These are phyloP conservation scores for Trapa bicornis DNA, from an alignment of 345 rosid species.

Conservation along the genomic window DNA sequence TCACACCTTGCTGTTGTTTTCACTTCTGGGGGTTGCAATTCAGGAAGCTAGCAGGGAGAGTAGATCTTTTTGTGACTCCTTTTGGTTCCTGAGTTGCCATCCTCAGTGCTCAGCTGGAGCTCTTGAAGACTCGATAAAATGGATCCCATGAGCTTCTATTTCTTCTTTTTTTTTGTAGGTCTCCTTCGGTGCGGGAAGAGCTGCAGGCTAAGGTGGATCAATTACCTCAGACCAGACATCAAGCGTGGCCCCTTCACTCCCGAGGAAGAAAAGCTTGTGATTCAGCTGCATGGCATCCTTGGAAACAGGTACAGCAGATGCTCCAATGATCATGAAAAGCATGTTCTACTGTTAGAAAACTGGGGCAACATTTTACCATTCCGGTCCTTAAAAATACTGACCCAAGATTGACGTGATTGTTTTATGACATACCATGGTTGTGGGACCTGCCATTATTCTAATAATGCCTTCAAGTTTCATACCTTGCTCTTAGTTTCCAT, in stretches of 20 bases:
- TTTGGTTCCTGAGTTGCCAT: not conserved
- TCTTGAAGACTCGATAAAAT: not conserved
- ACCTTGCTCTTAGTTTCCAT: too few relatives aligned
- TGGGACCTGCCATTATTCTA: too few relatives aligned
- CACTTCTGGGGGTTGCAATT: not conserved
- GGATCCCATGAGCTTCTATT: not conserved
- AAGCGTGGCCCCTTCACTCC: slow-evolving; percentile 80
- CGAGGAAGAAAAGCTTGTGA: slow-evolving; percentile 86
- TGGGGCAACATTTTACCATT: too few relatives aligned
- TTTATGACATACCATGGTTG: too few relatives aligned
- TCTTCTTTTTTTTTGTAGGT: slow-evolving; percentile 25
- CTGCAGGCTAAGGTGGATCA: slow-evolving; percentile 94
- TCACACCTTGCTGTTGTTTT: not conserved
- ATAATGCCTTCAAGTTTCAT: too few relatives aligned
- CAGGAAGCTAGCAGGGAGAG: not conserved
- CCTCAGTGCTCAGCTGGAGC: not conserved
- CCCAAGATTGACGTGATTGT: too few relatives aligned
- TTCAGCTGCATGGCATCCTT: slow-evolving; percentile 89
- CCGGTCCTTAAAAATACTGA: too few relatives aligned
- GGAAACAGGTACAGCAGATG: slow-evolving; percentile 57
- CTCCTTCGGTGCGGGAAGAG: slow-evolving; percentile 95
- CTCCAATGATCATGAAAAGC: not conserved
- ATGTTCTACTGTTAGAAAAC: not conserved
- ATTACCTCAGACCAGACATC: slow-evolving; percentile 90
- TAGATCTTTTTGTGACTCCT: not conserved